A percentile compares a stretch with the other conserved stretches of the same genome.
phyloP scores from a whole-genome alignment of 148 eudicot genomes.

The Fagopyrum esculentum region DNA sequence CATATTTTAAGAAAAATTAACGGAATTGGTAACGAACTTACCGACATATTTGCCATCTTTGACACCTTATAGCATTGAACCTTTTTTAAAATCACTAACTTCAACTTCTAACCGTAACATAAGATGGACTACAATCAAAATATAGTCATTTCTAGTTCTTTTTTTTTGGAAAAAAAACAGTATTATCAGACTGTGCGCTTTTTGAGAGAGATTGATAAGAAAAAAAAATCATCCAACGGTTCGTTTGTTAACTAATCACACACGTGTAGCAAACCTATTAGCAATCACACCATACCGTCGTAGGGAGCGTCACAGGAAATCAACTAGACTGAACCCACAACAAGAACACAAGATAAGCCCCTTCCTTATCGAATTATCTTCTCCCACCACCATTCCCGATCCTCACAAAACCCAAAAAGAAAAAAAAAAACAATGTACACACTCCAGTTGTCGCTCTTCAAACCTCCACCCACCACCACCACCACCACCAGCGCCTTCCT shows the following conservation, averaged over 20 bases:
- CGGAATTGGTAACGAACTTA: too few species aligned
- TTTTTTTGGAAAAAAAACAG: too few species aligned
- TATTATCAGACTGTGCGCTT: too few species aligned
- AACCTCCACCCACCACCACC: slow-evolving; percentile 21
- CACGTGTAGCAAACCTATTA: background rate
- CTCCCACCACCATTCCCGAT: background rate
- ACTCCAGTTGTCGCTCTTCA: slow-evolving; percentile 32
- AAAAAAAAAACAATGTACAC: slow-evolving; percentile 35
- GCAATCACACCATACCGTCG: background rate
- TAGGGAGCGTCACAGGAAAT: background rate
- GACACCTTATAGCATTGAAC: too few species aligned
- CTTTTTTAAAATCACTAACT: too few species aligned
- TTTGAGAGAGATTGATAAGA: background rate
- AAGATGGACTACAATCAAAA: too few species aligned
- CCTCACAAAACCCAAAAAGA: slow-evolving; percentile 10
- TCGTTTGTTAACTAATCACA: background rate
- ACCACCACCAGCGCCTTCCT: slow-evolving; percentile 2
- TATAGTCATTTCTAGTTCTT: too few species aligned
- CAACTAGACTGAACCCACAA: background rate
- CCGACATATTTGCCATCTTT: too few species aligned
- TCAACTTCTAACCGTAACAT: too few species aligned
- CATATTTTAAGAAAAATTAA: too few species aligned
- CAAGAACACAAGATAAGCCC: slow-evolving; percentile 6
- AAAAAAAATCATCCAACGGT: background rate
- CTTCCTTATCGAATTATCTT: background rate